A percentile compares a stretch with the other conserved stretches of the same genome.
Evolutionary conservation across 2,329 filamentous ascomycete species (phyloP).

Genomic region (Fusarium bactridioides): DNA sequence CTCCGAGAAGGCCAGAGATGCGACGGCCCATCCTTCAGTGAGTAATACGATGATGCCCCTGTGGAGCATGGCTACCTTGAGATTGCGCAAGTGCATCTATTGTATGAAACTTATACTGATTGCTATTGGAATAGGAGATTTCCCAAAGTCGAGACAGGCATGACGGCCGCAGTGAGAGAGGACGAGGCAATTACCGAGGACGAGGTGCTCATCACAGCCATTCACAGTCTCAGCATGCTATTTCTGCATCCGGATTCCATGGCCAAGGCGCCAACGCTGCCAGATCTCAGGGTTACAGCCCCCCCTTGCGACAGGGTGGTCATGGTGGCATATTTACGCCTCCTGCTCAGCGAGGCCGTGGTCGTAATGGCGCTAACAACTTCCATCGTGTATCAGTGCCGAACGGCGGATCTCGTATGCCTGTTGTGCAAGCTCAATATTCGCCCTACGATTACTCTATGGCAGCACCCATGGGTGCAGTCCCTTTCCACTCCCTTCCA

Average conservation of each 20-base stretch:
- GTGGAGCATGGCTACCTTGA: neutral
- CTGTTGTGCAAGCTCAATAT: slow-evolving; percentile 49
- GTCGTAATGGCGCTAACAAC: slow-evolving; percentile 46
- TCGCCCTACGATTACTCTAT: slow-evolving; percentile 51
- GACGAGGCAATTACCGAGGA: slow-evolving; percentile 55
- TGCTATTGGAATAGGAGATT: slow-evolving; percentile 37
- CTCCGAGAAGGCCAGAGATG: slow-evolving; percentile 54
- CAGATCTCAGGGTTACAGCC: slow-evolving; percentile 53
- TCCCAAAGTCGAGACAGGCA: slow-evolving; percentile 44
- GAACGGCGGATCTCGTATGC: slow-evolving; percentile 47
- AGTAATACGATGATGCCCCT: slow-evolving; percentile 38
- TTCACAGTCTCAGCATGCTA: slow-evolving; percentile 46
- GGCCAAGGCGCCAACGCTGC: slow-evolving; percentile 47
- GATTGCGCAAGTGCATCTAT: neutral
- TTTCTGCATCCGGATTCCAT: slow-evolving; percentile 41
- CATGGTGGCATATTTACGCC: slow-evolving; percentile 48
- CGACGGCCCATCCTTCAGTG: slow-evolving; percentile 49
- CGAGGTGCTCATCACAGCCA: slow-evolving; percentile 55
- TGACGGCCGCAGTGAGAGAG: slow-evolving; percentile 52
- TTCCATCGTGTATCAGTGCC: slow-evolving; percentile 53
- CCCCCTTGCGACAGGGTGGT: slow-evolving; percentile 52
- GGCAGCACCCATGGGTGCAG: slow-evolving; percentile 49
- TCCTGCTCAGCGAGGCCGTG: slow-evolving; percentile 47
- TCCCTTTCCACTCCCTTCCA: slow-evolving; percentile 55
- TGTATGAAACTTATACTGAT: neutral